Evolutionary conservation across 2,329 filamentous ascomycete species (phyloP).

Genomic region (Nemania diffusa): DNA sequence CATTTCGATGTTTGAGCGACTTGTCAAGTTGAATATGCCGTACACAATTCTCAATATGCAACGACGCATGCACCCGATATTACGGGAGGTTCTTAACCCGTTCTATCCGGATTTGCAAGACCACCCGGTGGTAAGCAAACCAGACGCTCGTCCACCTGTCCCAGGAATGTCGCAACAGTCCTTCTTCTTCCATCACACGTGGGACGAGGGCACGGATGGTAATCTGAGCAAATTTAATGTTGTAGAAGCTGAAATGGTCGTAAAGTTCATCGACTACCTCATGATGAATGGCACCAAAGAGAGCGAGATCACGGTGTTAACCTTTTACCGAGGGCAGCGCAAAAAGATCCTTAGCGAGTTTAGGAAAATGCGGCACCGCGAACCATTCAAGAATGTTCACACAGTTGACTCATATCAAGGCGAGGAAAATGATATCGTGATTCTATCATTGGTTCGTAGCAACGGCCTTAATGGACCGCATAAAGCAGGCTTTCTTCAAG

Average conservation of each 20-base stretch:
- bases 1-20: slow-evolving; percentile 81
- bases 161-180: slow-evolving; percentile 57
- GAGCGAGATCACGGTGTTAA: slow-evolving; percentile 78
- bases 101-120: slow-evolving; percentile 61
- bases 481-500: slow-evolving; percentile 77
- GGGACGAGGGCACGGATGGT: slow-evolving; percentile 71
- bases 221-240: slow-evolving; percentile 75
- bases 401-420: slow-evolving; percentile 93
- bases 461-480: slow-evolving; percentile 57
- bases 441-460: slow-evolving; percentile 83
- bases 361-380: slow-evolving; percentile 45
- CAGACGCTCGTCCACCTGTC: slow-evolving; percentile 52
- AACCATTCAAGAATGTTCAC: slow-evolving; percentile 66
- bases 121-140: slow-evolving; percentile 54
- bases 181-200: slow-evolving; percentile 65
- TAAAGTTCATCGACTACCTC: slow-evolving; percentile 77
- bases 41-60: slow-evolving; percentile 75
- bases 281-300: slow-evolving; percentile 70
- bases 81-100: slow-evolving; percentile 57
- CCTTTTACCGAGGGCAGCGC: slow-evolving; percentile 88
- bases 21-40: slow-evolving; percentile 73
- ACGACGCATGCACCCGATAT: slow-evolving; percentile 64
- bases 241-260: slow-evolving; percentile 80
- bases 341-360: slow-evolving; percentile 68
- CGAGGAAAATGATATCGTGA: slow-evolving; percentile 85